Evolutionary conservation across 2,329 filamentous ascomycete species (phyloP).

Genomic region (Helicocarpus griseus): DNA sequence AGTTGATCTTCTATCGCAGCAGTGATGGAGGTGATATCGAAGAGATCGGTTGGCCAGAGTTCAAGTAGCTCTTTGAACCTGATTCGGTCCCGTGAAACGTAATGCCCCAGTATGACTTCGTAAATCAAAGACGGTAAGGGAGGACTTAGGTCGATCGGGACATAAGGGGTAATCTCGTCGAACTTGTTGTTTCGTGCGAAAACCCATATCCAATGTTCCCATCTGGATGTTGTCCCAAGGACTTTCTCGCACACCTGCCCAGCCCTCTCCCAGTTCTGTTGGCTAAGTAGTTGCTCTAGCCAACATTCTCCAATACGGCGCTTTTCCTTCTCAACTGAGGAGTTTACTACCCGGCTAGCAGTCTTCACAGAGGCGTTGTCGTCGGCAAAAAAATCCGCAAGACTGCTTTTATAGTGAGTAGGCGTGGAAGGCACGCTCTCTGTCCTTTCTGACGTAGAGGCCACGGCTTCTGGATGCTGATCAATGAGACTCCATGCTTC

Average conservation of each 20-base stretch:
- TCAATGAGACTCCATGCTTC: constrained; percentile 84
- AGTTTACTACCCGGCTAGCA: constrained; percentile 32
- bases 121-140: constrained; percentile 75
- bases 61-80: constrained; percentile 72
- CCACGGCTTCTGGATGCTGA: constrained; percentile 65
- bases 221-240: constrained; percentile 65
- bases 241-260: constrained; percentile 76
- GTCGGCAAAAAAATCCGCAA: constrained; percentile 63
- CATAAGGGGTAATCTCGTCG: constrained; percentile 77
- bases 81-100: constrained; percentile 66
- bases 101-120: constrained; percentile 80
- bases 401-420: constrained; percentile 31
- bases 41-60: constrained; percentile 74
- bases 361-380: constrained; percentile 33
- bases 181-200: constrained; percentile 81
- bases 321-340: constrained; percentile 75
- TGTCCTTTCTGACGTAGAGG: constrained; percentile 25
- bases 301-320: constrained; percentile 84
- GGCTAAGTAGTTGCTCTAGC: constrained; percentile 74
- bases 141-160: constrained; percentile 70
- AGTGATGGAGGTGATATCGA: constrained; percentile 66
- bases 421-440: constrained; percentile 25
- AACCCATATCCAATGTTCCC: constrained; percentile 93
- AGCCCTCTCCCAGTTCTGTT: constrained; percentile 65
- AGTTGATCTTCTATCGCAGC: constrained; percentile 75